Base-by-base conservation (phyloP, 2,329 filamentous ascomycete species). In the Ascochyta fabae region DNA sequence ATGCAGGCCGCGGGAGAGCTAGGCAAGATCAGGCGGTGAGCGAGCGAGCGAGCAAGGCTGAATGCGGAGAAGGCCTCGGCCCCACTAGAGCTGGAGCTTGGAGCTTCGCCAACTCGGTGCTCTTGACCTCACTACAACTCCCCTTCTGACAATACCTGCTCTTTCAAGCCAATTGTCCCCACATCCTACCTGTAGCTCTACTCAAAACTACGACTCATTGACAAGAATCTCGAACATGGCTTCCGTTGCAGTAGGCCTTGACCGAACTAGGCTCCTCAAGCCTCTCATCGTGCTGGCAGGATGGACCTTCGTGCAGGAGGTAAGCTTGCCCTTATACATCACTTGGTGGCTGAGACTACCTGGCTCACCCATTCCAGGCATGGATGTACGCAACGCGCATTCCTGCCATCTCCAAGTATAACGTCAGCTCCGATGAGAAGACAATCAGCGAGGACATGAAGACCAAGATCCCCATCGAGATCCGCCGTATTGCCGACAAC, bases 231-330 rank as follows among this genome's bases (percentile, higher is more conserved):
- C 26, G 12, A 47, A 19, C 42, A 56, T 56, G 53, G 31, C 53
- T 51, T 56, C 53, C 22, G 26, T 56, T 29, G 53, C 53, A 51
- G 53, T 56, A 42, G 53, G 53, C 42, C 53, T 56, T 42, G 53
- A 56, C 42, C 53, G 53, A 29, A 56, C 53, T 43, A 56, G 53
- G 43, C 53, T 56, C 12, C 19, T 56, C 36, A 56, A 56, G 48
- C 53, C 53, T n/a, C 53, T 56, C 10, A 43, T 56, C 12, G 53
- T 48, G 26, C 26, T 56, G 47, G 53, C 53, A 27, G 53, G 53
- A n/a, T 56, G 53, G 53, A 56, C 53, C 24, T 56, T 56, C 22
- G 47, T 56, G n/a, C 53, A 56, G 38, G 53, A 56, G 53, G 53
- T 51, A 13, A 33, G 42, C 27, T 44, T 33, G 34, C n/a, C 33